A percentile compares a stretch with the other conserved stretches of the same genome.
Evolutionary conservation across 352 stramenopile species (phyloP).

Genomic region (Phytophthora agathidicida): DNA sequence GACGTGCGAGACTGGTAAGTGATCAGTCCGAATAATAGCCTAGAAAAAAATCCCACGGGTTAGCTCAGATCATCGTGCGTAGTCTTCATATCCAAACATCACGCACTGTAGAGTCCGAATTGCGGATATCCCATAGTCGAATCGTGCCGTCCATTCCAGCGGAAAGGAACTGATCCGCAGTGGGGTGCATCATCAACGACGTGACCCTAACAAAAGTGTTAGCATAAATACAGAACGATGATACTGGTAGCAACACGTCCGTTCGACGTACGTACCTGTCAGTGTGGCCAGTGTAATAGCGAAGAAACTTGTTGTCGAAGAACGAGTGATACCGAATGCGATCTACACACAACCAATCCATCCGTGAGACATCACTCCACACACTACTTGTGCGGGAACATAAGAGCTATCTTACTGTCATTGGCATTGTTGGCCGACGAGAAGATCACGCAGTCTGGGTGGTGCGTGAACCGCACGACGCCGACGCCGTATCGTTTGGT

Average conservation of each 20-base stretch:
- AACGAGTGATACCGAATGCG: constrained; percentile 89
- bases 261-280: too few species aligned
- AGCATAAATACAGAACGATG: too few species aligned
- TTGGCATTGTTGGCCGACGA: constrained; percentile 77
- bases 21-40: constrained; percentile 69
- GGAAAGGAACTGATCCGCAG: constrained; percentile 84
- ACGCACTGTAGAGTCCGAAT: constrained; percentile 61
- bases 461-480: constrained; percentile 81
- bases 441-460: constrained; percentile 87
- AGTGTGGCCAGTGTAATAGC: constrained; percentile 86
- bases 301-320: constrained; percentile 90
- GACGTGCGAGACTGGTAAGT: constrained; percentile 69
- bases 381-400: not conserved
- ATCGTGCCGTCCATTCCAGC: constrained; percentile 79
- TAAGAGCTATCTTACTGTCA: constrained; percentile 52
- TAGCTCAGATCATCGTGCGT: not conserved
- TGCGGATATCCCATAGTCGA: constrained; percentile 83
- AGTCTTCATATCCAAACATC: not conserved
- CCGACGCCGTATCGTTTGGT: constrained; percentile 86
- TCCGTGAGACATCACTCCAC: not conserved
- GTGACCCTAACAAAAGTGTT: constrained; percentile 66
- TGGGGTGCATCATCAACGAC: constrained; percentile 88
- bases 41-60: constrained; percentile 15
- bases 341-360: constrained; percentile 41
- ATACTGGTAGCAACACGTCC: too few species aligned